A percentile compares a stretch with the other conserved stretches of the same genome.
Conservation (phyloP, 495 filamentous ascomycete genomes). For the Neurospora hispaniola region DNA sequence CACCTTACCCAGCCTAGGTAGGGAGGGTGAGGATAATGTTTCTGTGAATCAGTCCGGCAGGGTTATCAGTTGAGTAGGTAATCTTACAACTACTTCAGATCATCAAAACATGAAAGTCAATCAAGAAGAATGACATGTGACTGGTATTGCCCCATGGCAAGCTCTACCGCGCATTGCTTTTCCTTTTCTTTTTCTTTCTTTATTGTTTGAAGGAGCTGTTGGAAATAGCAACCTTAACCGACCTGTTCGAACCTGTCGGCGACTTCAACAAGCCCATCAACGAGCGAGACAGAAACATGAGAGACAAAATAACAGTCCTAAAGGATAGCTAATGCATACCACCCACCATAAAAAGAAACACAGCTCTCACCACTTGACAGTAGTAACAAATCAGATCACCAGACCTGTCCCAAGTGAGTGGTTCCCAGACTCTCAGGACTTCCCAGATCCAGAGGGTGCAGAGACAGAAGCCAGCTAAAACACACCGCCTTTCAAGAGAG, state of each 20-base stretch:
- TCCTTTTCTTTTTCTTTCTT: background rate
- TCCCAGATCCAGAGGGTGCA: background rate
- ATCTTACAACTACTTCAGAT: background rate
- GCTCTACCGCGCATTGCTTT: background rate
- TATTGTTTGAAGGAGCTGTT: background rate
- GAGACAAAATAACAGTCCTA: background rate
- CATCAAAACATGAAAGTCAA: background rate
- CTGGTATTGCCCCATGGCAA: background rate
- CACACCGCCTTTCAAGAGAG: background rate
- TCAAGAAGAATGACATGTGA: background rate
- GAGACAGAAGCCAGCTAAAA: background rate
- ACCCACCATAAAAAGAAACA: background rate
- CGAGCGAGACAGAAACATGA: background rate
- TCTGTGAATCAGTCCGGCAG: background rate
- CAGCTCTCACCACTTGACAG: background rate
- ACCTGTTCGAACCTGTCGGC: background rate
- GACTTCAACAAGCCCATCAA: background rate
- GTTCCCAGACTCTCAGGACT: background rate
- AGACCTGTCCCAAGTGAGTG: background rate
- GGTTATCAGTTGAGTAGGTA: background rate
- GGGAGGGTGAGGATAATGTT: background rate
- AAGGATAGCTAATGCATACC: background rate
- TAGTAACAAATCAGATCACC: background rate
- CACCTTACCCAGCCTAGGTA: background rate
- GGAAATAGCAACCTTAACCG: background rate